Evolutionary conservation across 805 yeast genomes (phyloP), one percentile per base, ranked within the genome.

Genomic region (Nadsonia fulvescens): DNA sequence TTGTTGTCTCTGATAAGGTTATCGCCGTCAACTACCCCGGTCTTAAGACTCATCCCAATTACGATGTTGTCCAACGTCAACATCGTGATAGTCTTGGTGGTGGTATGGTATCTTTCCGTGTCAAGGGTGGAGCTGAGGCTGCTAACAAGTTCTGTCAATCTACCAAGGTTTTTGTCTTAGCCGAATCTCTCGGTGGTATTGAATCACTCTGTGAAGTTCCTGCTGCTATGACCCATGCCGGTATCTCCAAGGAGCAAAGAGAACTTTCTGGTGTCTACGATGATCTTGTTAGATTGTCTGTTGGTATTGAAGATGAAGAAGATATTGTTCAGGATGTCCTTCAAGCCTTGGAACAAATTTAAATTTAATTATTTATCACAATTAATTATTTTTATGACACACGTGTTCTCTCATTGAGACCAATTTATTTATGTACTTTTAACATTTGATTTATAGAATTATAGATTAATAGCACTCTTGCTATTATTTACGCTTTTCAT

Each of bases 151-250:
- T 79, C 61, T 66, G 83, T 32, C 67, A 75, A 23, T 44, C 68
- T 23, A 76, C 91, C 35, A 66, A 72, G 55, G 47, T 76, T 34
- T 79, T 79, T 61, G 71, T 89, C 12, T 60, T 79, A 44, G 92
- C 93, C 31, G 93, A 81, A 56, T 77, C 92, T 12, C 63, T 79
- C 34, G 93, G 93, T 38, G 93, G 93, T 39, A 71, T 79, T 36
- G 93, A 79, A 57, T 71, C 83, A 6, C 59, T 78, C 43, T 55
- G 76, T 37, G 92, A 79, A 54, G 83, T 79, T 25, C 93, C 93
- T 21, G 89, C 92, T 24, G 67, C 70, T 31, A 78, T 78, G 93
- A 78, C 93, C 41, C 93, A 78, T 43, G 89, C 86, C 30, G 92
- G 92, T 47, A 78, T 78, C 49, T 81, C 89, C 44, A 58, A 61